phyloP scores from a whole-genome alignment of 202 grass and related monocot genomes.

The Musa balbisiana region DNA sequence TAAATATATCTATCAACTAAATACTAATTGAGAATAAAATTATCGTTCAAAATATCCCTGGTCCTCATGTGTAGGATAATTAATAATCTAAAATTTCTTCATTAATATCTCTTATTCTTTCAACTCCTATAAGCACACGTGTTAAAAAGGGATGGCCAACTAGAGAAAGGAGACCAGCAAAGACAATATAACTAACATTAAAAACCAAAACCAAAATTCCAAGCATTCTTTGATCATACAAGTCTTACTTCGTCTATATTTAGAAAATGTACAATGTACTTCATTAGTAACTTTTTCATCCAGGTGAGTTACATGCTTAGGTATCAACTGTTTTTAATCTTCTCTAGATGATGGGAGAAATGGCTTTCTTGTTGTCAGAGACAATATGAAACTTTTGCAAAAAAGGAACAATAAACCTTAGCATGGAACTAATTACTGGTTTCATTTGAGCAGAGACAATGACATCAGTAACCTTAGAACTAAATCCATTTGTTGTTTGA shows the following conservation, averaged over 20 bases:
- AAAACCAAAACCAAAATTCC: neutral
- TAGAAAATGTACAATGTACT: too few species aligned
- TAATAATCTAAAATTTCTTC: neutral
- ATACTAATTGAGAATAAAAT: neutral
- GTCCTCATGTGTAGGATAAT: neutral
- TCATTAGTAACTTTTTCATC: too few species aligned
- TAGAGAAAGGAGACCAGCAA: neutral
- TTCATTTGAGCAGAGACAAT: too few species aligned
- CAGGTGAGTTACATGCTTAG: too few species aligned
- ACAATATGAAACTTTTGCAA: too few species aligned
- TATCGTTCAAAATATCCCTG: neutral
- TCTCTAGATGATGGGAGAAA: too few species aligned
- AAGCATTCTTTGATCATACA: neutral
- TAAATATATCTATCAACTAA: neutral
- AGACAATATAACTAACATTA: neutral
- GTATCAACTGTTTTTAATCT: too few species aligned
- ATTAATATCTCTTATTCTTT: neutral
- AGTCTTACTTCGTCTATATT: neutral
- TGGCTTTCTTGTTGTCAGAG: too few species aligned
- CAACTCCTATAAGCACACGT: neutral
- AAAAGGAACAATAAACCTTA: too few species aligned
- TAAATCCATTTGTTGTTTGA: too few species aligned
- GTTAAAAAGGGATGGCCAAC: neutral
- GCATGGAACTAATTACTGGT: too few species aligned
- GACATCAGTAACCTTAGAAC: too few species aligned